Evolutionary conservation across 176 grass and related monocot species (phyloP), one percentile per base, ranked within the genome.

Genomic region (Phoenix roebelenii): DNA sequence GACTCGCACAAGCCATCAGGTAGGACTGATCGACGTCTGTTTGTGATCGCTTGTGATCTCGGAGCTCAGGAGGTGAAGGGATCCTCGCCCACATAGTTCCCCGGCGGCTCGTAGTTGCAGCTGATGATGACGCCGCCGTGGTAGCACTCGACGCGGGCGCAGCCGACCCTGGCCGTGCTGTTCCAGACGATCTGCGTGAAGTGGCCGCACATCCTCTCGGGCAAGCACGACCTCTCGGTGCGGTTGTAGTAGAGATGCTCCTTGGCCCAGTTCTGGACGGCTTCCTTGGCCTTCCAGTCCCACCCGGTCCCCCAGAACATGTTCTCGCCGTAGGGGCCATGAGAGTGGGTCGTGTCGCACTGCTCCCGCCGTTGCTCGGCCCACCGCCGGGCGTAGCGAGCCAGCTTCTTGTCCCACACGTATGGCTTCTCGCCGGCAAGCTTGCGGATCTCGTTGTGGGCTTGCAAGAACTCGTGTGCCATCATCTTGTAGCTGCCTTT

Each of bases 101-200:
- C 85, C 0, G 67, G 24, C 1, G 85, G 85, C 30, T 76, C 72
- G 76, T 89, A 89, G 22, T 81, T 71, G 68, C 85, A 89, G 4
- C 75, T 88, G 48, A 88, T 64, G 72, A 80, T 79, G 3, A 79
- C 50, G 50, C 44, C 39, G 59, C 76, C 74, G 16, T 23, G 25
- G 57, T 79, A 63, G 71, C 80, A 88, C 52, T 60, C 66, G 18
- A 77, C 2, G 0, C 74, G 65, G 9, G 75, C 85, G 25, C 85
- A 83, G 1, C 85, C 76, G 5, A 88, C 67, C 19, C 28, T 18
- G 63, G 68, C 17, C 0, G 80, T 83, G 10, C 67, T 52, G 57
- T 61, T 72, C 85, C 85, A 83, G 0, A 88, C 74, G 10, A 88
- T n/a, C 53, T 74, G 72, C 4, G 66, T 83, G 69, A 89, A 89